These are phyloP conservation scores for Jackrogersella multiformis DNA, from an alignment of 495 filamentous ascomycete genomes.

Conservation along the genomic window DNA sequence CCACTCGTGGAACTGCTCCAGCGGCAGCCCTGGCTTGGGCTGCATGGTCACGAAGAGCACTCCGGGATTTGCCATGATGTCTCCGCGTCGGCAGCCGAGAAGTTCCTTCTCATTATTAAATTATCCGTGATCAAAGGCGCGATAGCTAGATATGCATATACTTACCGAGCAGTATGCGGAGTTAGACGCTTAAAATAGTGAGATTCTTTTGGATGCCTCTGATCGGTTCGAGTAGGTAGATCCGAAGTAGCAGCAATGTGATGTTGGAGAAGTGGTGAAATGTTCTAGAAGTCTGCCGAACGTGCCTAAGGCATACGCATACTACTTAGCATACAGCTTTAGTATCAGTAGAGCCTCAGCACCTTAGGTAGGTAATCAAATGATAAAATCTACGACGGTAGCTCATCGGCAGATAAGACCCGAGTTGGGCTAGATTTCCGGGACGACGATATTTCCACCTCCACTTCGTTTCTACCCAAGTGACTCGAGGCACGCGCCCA, in stretches of 20 bases:
- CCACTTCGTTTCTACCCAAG: slow-evolving; percentile 12
- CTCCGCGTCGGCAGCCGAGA: not conserved
- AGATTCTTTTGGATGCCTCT: slow-evolving; percentile 4
- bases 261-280: slow-evolving; percentile 11
- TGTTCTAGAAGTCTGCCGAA: slow-evolving; percentile 26
- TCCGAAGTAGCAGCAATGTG: not conserved
- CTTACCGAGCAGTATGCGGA: slow-evolving; percentile 14
- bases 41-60: slow-evolving; percentile 85
- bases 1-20: slow-evolving; percentile 84
- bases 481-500: not conserved
- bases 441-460: slow-evolving; percentile 21
- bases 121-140: not conserved
- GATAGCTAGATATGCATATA: not conserved
- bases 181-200: no score
- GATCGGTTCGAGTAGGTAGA: no score
- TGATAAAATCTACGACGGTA: slow-evolving; percentile 28
- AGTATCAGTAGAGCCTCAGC: slow-evolving; percentile 40
- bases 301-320: not conserved
- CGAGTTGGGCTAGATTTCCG: slow-evolving; percentile 16
- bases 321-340: no score
- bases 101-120: not conserved
- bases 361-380: no score
- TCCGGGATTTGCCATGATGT: slow-evolving; percentile 57
- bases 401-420: slow-evolving; percentile 33
- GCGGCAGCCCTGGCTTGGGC: slow-evolving; percentile 68